A percentile compares a stretch with the other conserved stretches of the same genome.
phyloP scores from a whole-genome alignment of 352 stramenopile species.

The Globisporangium echinulatum region DNA sequence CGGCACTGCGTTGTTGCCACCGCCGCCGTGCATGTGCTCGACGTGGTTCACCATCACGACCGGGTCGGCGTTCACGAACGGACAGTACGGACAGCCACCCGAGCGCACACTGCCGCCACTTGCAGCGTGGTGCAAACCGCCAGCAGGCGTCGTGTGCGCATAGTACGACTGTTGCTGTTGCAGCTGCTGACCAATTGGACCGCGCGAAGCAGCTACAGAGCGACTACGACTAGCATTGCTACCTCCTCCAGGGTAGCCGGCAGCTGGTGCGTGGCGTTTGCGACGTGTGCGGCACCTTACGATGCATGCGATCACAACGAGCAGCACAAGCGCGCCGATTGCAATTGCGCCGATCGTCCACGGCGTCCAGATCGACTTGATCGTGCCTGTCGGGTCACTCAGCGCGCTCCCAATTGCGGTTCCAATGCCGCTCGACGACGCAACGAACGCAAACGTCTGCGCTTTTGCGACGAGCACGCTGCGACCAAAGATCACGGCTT shows the following conservation, averaged over 20 bases:
- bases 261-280: constrained; percentile 9
- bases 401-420: constrained; percentile 25
- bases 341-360: constrained; percentile 49
- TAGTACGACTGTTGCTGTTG: constrained; percentile 10
- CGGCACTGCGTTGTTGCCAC: constrained; percentile 7
- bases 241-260: constrained; percentile 4
- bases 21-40: constrained; percentile 30
- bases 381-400: constrained; percentile 1
- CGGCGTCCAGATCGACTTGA: constrained; percentile 39
- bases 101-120: background rate
- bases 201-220: background rate
- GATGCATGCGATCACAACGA: constrained; percentile 33
- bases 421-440: constrained; percentile 69
- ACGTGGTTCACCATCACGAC: constrained; percentile 68
- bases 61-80: constrained; percentile 35
- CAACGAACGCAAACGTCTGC: constrained; percentile 73
- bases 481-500: constrained; percentile 59
- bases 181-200: background rate
- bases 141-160: constrained; percentile 14
- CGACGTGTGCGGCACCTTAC: constrained; percentile 28
- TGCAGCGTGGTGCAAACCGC: constrained; percentile 4
- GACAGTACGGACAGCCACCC: constrained; percentile 55
- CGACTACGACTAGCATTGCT: no score
- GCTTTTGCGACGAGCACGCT: constrained; percentile 49
- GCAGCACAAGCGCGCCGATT: constrained; percentile 36